Conservation (phyloP, 331 rosid species). For the Ulmus americana region DNA sequence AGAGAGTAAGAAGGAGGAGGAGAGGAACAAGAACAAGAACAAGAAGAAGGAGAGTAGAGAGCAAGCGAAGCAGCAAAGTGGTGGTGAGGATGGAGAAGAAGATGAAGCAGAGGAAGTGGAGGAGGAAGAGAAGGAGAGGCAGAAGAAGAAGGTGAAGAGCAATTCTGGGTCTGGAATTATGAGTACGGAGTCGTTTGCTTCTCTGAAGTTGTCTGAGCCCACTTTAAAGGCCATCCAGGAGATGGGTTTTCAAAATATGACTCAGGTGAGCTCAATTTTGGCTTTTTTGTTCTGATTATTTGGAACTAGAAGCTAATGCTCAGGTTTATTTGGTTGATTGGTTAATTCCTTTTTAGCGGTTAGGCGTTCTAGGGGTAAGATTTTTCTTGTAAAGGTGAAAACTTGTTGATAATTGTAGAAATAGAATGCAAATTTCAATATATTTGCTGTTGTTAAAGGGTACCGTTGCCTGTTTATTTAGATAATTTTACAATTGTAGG, state of each 20-base stretch:
- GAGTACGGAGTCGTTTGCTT: conserved; percentile 46
- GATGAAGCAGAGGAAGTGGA: conserved; percentile 12
- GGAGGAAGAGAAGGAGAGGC: conserved; percentile 15
- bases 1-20: not conserved
- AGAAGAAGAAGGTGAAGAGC: conserved; percentile 31
- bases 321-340: not conserved
- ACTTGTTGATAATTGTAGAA: not conserved
- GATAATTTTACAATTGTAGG: not conserved
- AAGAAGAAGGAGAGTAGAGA: conserved; percentile 5
- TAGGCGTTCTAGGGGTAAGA: not conserved
- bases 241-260: conserved; percentile 63
- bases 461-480: not conserved
- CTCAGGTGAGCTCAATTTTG: conserved; percentile 48
- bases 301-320: not conserved
- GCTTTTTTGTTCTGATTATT: not conserved
- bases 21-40: conserved; percentile 23
- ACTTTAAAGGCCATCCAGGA: conserved; percentile 51
- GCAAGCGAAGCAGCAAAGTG: not conserved
- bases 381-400: not conserved
- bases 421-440: not conserved
- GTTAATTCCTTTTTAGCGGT: not conserved
- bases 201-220: conserved; percentile 54
- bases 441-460: not conserved
- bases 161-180: conserved; percentile 45
- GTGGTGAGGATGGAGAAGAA: not conserved